Percentiles rank a stretch among this genome's conserved stretches.
Evolutionary conservation across 306 rosid genomes (phyloP).

Genomic region (Adenanthera pavonina): DNA sequence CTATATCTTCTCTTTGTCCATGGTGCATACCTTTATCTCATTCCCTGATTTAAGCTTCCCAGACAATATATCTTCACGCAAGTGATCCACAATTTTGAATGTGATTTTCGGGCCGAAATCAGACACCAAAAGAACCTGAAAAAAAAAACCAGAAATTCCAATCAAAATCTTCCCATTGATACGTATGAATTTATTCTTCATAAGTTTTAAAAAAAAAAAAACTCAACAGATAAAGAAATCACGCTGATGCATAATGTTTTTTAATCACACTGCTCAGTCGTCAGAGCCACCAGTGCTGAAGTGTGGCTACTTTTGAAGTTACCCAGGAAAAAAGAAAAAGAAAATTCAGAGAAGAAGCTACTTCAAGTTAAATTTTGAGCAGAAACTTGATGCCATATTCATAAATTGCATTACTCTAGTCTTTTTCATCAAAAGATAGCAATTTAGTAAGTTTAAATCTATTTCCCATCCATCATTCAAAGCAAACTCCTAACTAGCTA

Average conservation of each 20-base stretch:
- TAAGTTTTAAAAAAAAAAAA: neutral
- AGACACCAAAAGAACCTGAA: conserved; percentile 83
- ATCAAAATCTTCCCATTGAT: neutral
- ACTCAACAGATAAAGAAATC: neutral
- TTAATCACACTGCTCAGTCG: neutral
- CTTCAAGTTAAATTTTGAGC: neutral
- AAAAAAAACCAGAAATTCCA: neutral
- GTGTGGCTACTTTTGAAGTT: neutral
- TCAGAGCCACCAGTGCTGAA: neutral
- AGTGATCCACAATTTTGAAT: conserved; percentile 80
- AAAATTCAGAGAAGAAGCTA: neutral
- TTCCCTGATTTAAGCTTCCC: conserved; percentile 94
- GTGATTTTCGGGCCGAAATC: conserved; percentile 94
- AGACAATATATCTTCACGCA: conserved; percentile 79
- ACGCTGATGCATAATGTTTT: neutral
- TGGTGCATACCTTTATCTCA: conserved; percentile 80
- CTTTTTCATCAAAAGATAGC: neutral
- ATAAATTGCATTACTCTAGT: neutral
- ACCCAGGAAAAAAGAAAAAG: neutral
- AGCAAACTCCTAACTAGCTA: neutral
- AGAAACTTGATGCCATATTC: neutral
- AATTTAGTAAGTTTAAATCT: neutral
- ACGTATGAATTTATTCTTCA: neutral
- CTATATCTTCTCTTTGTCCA: neutral
- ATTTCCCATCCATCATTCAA: neutral